These are phyloP conservation scores for Pythium biforme DNA, from an alignment of 352 stramenopile species.

Conservation along the genomic window DNA sequence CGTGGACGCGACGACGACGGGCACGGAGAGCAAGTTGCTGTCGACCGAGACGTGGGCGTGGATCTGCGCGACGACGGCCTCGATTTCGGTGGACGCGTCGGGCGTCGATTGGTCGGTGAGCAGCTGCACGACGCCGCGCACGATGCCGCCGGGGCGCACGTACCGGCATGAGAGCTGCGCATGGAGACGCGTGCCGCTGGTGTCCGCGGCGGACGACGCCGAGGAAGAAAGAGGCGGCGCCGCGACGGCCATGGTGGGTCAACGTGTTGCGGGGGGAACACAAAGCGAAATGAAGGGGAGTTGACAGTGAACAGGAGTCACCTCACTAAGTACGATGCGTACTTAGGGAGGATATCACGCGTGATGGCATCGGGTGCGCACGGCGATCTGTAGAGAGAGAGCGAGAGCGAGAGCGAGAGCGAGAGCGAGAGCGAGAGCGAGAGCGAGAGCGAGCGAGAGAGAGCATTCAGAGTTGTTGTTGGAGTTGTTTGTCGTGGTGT, in stretches of 20 bases:
- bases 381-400: no score
- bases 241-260: background rate
- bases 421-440: no score
- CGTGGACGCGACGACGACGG: constrained; percentile 75
- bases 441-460: no score
- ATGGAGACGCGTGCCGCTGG: constrained; percentile 21
- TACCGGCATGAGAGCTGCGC: constrained; percentile 47
- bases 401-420: no score
- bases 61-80: constrained; percentile 53
- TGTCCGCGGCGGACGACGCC: background rate
- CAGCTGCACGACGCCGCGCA: constrained; percentile 56
- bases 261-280: background rate
- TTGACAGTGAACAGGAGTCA: background rate
- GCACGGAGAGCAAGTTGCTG: constrained; percentile 92
- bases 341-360: background rate
- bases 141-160: constrained; percentile 50
- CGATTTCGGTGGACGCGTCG: constrained; percentile 40
- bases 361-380: background rate
- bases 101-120: constrained; percentile 29
- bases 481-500: no score
- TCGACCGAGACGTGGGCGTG: constrained; percentile 85
- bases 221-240: background rate
- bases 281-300: background rate
- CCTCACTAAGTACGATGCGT: background rate
- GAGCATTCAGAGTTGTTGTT: no score